Conservation (phyloP, 495 filamentous ascomycete species). For the Podospora pseudopauciseta region DNA sequence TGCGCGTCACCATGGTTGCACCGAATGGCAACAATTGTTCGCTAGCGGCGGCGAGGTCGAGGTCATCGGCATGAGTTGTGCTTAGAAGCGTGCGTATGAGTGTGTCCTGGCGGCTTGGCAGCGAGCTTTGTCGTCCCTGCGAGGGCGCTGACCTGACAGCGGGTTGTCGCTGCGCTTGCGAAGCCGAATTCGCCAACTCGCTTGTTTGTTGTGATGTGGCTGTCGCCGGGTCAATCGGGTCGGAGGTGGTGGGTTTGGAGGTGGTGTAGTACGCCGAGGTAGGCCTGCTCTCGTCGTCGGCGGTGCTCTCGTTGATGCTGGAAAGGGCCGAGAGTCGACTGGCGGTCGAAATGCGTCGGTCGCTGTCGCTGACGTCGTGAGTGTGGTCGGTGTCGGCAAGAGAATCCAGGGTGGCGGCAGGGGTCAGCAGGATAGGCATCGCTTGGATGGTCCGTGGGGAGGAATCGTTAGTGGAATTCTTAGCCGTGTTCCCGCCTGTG, state of each 20-base stretch:
- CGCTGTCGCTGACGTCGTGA: constrained; percentile 16
- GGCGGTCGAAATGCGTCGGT: constrained; percentile 18
- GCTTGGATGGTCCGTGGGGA: not conserved
- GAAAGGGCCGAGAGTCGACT: constrained; percentile 12
- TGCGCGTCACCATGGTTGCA: constrained; percentile 62
- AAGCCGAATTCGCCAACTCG: constrained; percentile 6
- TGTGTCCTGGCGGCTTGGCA: constrained; percentile 46
- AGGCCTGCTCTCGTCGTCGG: constrained; percentile 4
- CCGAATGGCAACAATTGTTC: constrained; percentile 40
- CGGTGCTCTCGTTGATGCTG: constrained; percentile 17
- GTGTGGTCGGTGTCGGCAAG: constrained; percentile 4
- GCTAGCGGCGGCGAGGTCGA: constrained; percentile 23
- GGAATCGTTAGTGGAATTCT: constrained; percentile 20
- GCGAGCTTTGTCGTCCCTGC: constrained; percentile 44
- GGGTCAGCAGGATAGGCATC: not conserved
- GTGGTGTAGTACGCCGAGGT: not conserved
- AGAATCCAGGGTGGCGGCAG: constrained; percentile 1
- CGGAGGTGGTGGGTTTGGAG: constrained; percentile 7
- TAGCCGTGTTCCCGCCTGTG: constrained; percentile 1
- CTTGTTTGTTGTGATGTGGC: constrained; percentile 8
- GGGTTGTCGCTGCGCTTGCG: constrained; percentile 7
- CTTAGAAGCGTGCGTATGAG: constrained; percentile 47
- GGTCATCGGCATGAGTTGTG: constrained; percentile 32
- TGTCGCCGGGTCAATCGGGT: constrained; percentile 9
- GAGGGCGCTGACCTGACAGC: constrained; percentile 27